phyloP scores from a whole-genome alignment of 176 grass and related monocot genomes.

The Aegilops speltoides region DNA sequence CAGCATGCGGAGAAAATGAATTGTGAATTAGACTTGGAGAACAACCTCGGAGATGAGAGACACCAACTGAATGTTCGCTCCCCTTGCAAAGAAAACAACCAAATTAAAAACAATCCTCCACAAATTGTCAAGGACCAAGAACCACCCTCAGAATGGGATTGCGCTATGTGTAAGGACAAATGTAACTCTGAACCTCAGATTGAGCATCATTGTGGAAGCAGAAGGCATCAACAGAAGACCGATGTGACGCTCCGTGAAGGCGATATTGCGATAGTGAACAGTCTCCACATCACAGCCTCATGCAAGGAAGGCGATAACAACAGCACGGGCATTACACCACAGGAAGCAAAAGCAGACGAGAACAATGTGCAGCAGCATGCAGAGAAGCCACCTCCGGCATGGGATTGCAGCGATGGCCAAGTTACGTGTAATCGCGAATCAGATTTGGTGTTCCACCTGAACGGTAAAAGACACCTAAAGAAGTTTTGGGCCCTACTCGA shows the following conservation, averaged over 20 bases:
- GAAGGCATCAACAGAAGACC: neutral
- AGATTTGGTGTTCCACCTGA: neutral
- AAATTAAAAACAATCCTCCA: neutral
- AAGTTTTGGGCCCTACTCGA: neutral
- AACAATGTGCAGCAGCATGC: neutral
- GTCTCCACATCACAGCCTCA: neutral
- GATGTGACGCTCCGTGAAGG: neutral
- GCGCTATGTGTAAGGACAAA: constrained; percentile 17
- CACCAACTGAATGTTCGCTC: constrained; percentile 1
- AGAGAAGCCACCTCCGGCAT: neutral
- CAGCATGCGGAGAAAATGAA: neutral
- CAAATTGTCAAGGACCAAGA: neutral
- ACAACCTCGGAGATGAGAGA: neutral
- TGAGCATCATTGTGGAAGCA: constrained; percentile 5
- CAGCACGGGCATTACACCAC: neutral
- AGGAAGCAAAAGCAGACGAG: neutral
- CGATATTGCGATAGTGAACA: neutral
- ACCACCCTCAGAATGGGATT: neutral
- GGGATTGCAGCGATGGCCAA: constrained; percentile 15
- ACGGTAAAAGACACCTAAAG: neutral
- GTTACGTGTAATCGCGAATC: neutral
- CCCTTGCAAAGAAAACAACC: neutral
- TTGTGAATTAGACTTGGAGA: neutral
- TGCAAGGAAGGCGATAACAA: constrained; percentile 9
- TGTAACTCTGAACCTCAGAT: constrained; percentile 19